Percentiles rank a stretch among this genome's conserved stretches.
Conservation (phyloP, 805 yeast genomes). For the Saturnispora ahearnii region DNA sequence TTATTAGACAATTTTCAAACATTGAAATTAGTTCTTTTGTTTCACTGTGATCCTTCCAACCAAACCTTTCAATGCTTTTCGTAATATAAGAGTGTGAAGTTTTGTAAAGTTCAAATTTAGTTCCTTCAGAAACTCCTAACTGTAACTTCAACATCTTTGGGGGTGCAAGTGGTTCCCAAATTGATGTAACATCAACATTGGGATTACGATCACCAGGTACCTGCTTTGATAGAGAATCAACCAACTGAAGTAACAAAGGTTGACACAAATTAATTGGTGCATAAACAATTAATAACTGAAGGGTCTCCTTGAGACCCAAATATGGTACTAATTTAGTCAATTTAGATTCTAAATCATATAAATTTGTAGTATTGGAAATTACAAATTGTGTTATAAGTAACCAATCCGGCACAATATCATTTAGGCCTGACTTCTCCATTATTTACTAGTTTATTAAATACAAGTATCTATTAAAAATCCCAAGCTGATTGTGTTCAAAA, state of each 20-base stretch:
- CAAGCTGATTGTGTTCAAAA: too few species aligned
- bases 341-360: background rate
- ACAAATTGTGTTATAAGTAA: constrained; percentile 2
- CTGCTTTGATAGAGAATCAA: background rate
- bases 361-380: background rate
- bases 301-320: background rate
- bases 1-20: constrained; percentile 18
- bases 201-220: background rate
- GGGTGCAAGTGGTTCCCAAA: background rate
- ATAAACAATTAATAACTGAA: background rate
- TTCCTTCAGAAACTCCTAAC: background rate
- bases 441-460: background rate
- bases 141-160: background rate
- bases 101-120: background rate
- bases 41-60: background rate
- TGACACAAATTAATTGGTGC: background rate
- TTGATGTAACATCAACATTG: background rate
- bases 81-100: background rate
- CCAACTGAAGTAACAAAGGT: background rate
- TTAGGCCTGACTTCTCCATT: background rate
- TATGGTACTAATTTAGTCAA: background rate
- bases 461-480: background rate
- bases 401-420: background rate
- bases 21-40: constrained; percentile 8
- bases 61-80: background rate